phyloP scores from a whole-genome alignment of 148 eudicot species.

The Fagopyrum esculentum region DNA sequence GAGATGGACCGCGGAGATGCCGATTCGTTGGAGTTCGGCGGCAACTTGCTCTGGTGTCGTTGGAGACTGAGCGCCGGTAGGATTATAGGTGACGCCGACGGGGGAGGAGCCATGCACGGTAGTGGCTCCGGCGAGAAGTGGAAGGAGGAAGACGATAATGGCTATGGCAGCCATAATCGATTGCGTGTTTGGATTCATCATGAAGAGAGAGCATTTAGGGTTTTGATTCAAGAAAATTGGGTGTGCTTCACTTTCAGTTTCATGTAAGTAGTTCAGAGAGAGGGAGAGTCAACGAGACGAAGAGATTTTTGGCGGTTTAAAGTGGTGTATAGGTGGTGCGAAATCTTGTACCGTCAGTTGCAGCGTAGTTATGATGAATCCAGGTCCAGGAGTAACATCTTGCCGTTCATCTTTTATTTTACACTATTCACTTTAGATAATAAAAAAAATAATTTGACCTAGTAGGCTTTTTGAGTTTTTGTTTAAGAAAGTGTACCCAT shows the following conservation, averaged over 20 bases:
- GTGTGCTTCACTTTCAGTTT: not conserved
- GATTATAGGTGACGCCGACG: slow-evolving; percentile 25
- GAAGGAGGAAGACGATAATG: not conserved
- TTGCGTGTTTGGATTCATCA: not conserved
- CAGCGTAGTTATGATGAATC: no score
- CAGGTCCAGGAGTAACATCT: no score
- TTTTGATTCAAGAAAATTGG: not conserved
- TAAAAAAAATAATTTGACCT: no score
- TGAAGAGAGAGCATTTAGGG: not conserved
- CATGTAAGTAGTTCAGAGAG: no score
- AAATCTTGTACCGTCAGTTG: no score
- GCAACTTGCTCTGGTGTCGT: slow-evolving; percentile 32
- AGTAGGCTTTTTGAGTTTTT: no score
- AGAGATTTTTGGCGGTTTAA: no score
- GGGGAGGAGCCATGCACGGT: slow-evolving; percentile 4
- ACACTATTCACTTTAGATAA: no score
- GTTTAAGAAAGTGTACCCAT: no score
- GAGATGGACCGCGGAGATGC: slow-evolving; percentile 49
- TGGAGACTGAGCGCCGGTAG: slow-evolving; percentile 6
- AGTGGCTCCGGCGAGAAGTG: not conserved
- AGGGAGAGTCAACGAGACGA: no score
- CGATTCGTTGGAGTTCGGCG: slow-evolving; percentile 24
- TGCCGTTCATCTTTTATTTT: no score
- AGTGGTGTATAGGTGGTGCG: no score
- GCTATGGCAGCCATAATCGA: not conserved